Percentiles rank a stretch among this genome's conserved stretches.
Conservation (phyloP, 805 yeast genomes). For the Metschnikowia corniflorae region DNA sequence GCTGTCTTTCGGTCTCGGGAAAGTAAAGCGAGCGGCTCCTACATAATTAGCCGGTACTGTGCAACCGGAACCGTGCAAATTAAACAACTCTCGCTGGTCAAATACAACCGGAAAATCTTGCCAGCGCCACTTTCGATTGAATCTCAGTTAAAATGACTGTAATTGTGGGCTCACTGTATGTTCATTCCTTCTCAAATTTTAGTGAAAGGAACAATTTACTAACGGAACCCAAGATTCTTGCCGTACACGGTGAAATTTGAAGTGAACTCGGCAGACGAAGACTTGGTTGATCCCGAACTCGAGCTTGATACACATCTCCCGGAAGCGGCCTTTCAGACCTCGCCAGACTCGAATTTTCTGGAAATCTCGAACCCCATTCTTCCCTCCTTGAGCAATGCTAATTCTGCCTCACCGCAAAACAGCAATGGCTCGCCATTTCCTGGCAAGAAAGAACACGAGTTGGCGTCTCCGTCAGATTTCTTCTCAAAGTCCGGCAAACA, state of each 20-base stretch:
- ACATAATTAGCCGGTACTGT: conserved; percentile 5
- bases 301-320: conserved; percentile 3
- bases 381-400: conserved; percentile 38
- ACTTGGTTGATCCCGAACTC: conserved; percentile 9
- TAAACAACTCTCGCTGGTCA: not conserved
- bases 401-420: conserved; percentile 18
- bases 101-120: too few species aligned
- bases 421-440: conserved; percentile 20
- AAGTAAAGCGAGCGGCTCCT: too few species aligned
- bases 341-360: conserved; percentile 6
- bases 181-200: conserved; percentile 12
- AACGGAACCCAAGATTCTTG: conserved; percentile 48
- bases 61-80: conserved; percentile 4
- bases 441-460: conserved; percentile 17
- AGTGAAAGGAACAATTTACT: not conserved
- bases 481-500: conserved; percentile 35
- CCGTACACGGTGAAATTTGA: conserved; percentile 75
- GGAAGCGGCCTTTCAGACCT: conserved; percentile 1
- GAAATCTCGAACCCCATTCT: conserved; percentile 25
- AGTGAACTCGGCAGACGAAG: conserved; percentile 23
- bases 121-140: too few species aligned
- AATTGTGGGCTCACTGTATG: conserved; percentile 66
- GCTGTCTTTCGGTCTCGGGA: too few species aligned
- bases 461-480: conserved; percentile 50
- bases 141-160: too few species aligned